These are phyloP conservation scores for Taiozyma sp. DNA, from an alignment of 1,139 yeast genomes.

Conservation along the genomic window DNA sequence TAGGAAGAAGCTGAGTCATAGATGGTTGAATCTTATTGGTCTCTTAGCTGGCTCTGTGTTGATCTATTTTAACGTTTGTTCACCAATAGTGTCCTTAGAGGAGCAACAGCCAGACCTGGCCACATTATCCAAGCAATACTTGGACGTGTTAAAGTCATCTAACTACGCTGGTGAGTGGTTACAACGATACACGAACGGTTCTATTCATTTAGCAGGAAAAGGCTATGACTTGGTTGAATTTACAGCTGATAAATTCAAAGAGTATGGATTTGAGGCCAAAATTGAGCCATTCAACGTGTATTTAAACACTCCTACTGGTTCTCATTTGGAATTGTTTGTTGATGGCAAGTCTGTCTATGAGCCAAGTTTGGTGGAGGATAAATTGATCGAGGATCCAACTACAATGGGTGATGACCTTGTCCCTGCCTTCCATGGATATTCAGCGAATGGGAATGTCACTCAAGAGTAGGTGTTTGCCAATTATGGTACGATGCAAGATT, in stretches of 20 bases:
- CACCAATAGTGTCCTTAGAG: background rate
- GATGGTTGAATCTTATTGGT: background rate
- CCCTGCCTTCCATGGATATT: conserved; percentile 65
- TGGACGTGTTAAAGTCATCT: conserved; percentile 34
- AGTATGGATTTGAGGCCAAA: conserved; percentile 49
- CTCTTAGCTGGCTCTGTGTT: background rate
- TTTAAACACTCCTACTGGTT: conserved; percentile 56
- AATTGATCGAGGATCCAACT: conserved; percentile 62
- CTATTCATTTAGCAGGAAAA: conserved; percentile 71
- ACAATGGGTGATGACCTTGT: conserved; percentile 44
- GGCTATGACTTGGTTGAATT: conserved; percentile 58
- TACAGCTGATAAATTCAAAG: conserved; percentile 55
- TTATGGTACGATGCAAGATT: conserved; percentile 55
- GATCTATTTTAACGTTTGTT: background rate
- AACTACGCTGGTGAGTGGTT: conserved; percentile 52
- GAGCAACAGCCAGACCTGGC: background rate
- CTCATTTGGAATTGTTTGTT: conserved; percentile 40
- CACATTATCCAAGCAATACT: conserved; percentile 22
- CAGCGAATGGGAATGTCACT: conserved; percentile 64
- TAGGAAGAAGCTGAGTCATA: background rate
- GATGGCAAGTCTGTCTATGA: conserved; percentile 38
- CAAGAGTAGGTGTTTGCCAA: conserved; percentile 54
- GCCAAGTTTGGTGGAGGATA: conserved; percentile 71
- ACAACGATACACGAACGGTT: conserved; percentile 42
- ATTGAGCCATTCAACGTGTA: conserved; percentile 56